Evolutionary conservation across 1,139 yeast species (phyloP), one percentile per base, ranked within the genome.

Genomic region (Suhomyces bolitotheri): DNA sequence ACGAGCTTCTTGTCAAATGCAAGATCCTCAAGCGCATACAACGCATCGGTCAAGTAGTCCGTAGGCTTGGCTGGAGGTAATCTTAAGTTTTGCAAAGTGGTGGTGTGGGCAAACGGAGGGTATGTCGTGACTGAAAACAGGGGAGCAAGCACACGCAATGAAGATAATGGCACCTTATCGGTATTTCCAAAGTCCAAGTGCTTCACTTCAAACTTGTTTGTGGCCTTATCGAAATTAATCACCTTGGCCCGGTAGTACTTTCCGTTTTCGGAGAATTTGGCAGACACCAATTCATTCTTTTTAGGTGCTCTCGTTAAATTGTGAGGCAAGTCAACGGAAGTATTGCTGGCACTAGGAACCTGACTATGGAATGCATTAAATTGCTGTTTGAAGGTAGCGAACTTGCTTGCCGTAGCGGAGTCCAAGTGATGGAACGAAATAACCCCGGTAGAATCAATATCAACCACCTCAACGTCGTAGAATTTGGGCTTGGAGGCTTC

Each of bases 141-240:
- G 17, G 70, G 43, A 10, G 90, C 86, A 39, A 84, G 68, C 1
- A 66, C 64, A 45, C 83, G 65, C 44, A 85, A 62, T 12, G 76
- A 58, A 5, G 67, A 45, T 33, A 68, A 52, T 11, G 76, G 50
- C 16, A 80, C 78, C 31, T 58, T 56, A 47, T 78, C 83, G 29
- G 66, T 53, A 36, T 77, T 76, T 31, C 92, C 92, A 45, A 77
- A 78, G 55, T 84, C 94, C 40, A 82, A 58, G 45, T 80, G 82
- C 48, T 73, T 71, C 15, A 83, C 80, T 32, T 73, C 72, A 47
- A 62, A 78, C 41, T 63, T 63, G 38, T 62, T 61, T 20, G 71
- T 52, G 7, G 71, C 48, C 45, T 72, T 72, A 46, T 82, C 86
- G 42, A 67, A 66, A 11, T 66, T 60, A 11, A 72, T 39, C 28